A percentile compares a stretch with the other conserved stretches of the same genome.
These are phyloP conservation scores for Aspergillus jensenii DNA, from an alignment of 2,329 filamentous ascomycete species.

Conservation along the genomic window DNA sequence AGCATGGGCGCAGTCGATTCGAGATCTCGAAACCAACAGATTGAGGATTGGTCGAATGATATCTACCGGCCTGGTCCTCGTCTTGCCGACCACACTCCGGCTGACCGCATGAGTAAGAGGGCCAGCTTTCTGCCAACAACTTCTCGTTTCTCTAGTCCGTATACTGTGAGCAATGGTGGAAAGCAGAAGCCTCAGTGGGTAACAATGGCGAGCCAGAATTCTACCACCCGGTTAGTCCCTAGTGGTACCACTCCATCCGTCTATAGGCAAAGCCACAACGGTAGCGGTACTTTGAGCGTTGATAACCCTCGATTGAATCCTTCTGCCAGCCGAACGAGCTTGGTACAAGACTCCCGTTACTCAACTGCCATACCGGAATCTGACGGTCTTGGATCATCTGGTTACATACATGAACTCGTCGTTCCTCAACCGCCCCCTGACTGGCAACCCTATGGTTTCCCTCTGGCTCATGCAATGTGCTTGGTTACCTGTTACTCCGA, in stretches of 20 bases:
- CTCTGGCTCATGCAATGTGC: slow-evolving; percentile 89
- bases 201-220: slow-evolving; percentile 91
- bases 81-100: slow-evolving; percentile 70
- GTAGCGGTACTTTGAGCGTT: slow-evolving; percentile 56
- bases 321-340: slow-evolving; percentile 53
- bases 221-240: slow-evolving; percentile 69
- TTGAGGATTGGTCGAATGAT: slow-evolving; percentile 96
- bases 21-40: slow-evolving; percentile 85
- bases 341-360: slow-evolving; percentile 59
- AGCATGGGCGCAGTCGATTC: slow-evolving; percentile 73
- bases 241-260: slow-evolving; percentile 53
- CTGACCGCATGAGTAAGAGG: slow-evolving; percentile 75
- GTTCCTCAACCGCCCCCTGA: slow-evolving; percentile 95
- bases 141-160: slow-evolving; percentile 89
- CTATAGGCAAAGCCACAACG: slow-evolving; percentile 62
- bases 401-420: slow-evolving; percentile 95
- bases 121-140: slow-evolving; percentile 89
- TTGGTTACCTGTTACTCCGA: slow-evolving; percentile 97
- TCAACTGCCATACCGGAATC: slow-evolving; percentile 57
- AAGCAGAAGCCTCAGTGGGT: slow-evolving; percentile 64
- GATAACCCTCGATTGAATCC: slow-evolving; percentile 43
- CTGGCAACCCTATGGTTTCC: slow-evolving; percentile 96
- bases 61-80: slow-evolving; percentile 90
- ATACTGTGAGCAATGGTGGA: slow-evolving; percentile 68
- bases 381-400: slow-evolving; percentile 77